Base-by-base conservation (phyloP, 2,329 filamentous ascomycete species). In the Monosporascus cannonballus region DNA sequence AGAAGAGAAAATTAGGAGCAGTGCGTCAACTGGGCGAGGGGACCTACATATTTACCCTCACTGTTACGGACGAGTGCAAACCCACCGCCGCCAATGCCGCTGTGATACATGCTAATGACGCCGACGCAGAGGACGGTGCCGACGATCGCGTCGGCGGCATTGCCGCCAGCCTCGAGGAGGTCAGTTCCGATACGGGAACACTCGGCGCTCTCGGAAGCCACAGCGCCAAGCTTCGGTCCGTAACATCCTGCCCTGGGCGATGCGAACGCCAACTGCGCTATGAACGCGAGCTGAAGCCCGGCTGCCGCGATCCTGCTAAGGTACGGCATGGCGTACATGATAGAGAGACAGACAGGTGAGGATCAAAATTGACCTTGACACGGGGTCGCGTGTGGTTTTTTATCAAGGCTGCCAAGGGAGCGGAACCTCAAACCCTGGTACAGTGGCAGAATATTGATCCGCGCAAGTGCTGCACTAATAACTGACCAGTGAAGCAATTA, bases 41-140 rank as follows among this genome's bases (percentile, higher is more conserved):
- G 14, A 46, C 42, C 2, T 30, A 46, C 42, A 27, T 46, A 46
- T 30, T 76, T 75, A n/a, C 90, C 90, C 54, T 89, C 76, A 17
- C 81, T 73, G 36, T 83, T 78, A 47, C 89, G 84, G 5, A 96
- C 81, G 5, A 96, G 76, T 79, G 91, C 88, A 71, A 97, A 97
- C 2, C 93, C 93, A 41, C 93, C 93, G 6, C 93, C 93, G 20
- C 89, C 92, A 54, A 96, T 87, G 17, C 93, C 92, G 41, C 81
- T 82, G 67, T 92, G 88, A 61, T 90, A 89, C 83, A 89, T 89
- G 52, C 80, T 86, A 45, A 88, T 78, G 6, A 89, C 85, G 6
- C 89, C 89, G 38, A 91, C 80, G 57, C 89, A 93, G 49, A 92
- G 79, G 7, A 84, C 83, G 0, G 87, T 88, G 30, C 84, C 87